Evolutionary conservation across 73 alveolate genomes (phyloP).

Genomic region (Uronychia binucleata): DNA sequence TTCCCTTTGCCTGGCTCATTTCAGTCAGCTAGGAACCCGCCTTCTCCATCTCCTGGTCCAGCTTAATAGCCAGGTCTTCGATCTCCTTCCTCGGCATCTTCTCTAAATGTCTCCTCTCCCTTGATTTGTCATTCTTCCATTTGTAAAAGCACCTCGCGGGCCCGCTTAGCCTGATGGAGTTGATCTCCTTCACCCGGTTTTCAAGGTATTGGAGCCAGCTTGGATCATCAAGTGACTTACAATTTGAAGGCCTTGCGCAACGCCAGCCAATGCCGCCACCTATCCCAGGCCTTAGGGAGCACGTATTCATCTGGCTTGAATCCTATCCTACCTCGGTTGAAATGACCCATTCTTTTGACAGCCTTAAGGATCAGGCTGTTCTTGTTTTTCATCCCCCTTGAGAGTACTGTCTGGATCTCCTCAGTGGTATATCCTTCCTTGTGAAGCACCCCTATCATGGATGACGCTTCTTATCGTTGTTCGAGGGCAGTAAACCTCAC

Average conservation of each 20-base stretch:
- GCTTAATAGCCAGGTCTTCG: background rate
- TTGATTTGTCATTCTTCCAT: conserved; percentile 28
- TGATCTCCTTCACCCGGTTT: conserved; percentile 2
- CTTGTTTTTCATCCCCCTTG: background rate
- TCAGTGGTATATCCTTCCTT: conserved; percentile 22
- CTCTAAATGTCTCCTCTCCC: background rate
- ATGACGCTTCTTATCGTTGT: background rate
- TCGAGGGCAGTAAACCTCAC: conserved; percentile 1
- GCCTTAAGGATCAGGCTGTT: background rate
- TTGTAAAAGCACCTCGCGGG: conserved; percentile 6
- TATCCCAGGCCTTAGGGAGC: conserved; percentile 25
- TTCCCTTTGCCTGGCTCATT: conserved; percentile 2
- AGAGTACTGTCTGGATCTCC: conserved; percentile 9
- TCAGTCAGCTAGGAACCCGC: background rate
- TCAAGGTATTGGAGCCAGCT: conserved; percentile 8
- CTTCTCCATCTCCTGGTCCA: conserved; percentile 1
- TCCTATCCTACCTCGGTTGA: conserved; percentile 6
- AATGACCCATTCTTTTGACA: conserved; percentile 16
- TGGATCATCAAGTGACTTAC: background rate
- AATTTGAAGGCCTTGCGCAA: conserved; percentile 14
- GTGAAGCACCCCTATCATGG: background rate
- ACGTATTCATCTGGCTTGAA: conserved; percentile 1
- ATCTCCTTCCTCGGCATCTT: background rate
- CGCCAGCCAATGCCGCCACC: conserved; percentile 34
- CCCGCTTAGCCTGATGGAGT: background rate